A percentile compares a stretch with the other conserved stretches of the same genome.
Conservation (phyloP, 306 rosid species). For the Pachyrhizus erosus region DNA sequence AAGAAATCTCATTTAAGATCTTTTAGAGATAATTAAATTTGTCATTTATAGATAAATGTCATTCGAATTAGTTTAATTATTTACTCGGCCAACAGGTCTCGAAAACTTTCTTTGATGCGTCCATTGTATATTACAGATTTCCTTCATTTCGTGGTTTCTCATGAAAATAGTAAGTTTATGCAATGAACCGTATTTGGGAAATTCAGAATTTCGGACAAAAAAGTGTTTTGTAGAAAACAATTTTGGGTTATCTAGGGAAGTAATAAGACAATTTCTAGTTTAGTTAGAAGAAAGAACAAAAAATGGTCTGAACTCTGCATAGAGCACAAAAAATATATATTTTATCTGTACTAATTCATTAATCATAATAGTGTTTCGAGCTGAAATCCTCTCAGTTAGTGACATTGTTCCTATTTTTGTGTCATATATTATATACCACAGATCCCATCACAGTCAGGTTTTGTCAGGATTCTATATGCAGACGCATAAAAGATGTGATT, state of each 20-base stretch:
- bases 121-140: not conserved
- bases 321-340: not conserved
- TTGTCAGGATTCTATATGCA: not conserved
- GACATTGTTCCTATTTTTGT: not conserved
- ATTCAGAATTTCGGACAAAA: not conserved
- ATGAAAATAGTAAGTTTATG: not conserved
- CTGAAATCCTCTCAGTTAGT: not conserved
- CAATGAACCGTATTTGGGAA: not conserved
- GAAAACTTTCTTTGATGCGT: not conserved
- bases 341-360: not conserved
- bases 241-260: not conserved
- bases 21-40: not conserved
- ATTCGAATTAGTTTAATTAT: not conserved
- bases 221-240: not conserved
- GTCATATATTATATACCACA: not conserved
- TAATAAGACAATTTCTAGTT: not conserved
- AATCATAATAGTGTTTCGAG: not conserved
- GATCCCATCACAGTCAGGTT: slow-evolving; percentile 42
- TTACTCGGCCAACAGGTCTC: not conserved
- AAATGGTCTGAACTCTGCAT: not conserved
- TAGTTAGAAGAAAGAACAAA: not conserved
- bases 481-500: not conserved
- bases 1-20: not conserved
- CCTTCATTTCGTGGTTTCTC: too few species aligned
- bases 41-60: not conserved